Evolutionary conservation across 805 yeast genomes (phyloP).

Genomic region (Yarrowia yakushimensis): DNA sequence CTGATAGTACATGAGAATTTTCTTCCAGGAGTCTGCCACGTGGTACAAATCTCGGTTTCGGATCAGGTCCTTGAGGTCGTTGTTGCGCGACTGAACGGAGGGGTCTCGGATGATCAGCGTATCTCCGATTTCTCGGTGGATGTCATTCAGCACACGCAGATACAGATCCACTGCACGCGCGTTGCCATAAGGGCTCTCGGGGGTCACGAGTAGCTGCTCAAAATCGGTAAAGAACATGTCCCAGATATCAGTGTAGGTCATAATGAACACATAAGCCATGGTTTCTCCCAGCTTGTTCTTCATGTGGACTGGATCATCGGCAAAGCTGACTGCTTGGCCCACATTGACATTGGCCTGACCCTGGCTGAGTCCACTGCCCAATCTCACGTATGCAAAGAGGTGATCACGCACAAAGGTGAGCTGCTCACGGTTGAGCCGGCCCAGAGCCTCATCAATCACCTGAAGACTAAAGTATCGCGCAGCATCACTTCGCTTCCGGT

Average conservation of each 20-base stretch:
- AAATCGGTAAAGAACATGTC: slow-evolving; percentile 51
- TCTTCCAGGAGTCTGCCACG: slow-evolving; percentile 65
- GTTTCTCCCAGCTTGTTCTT: slow-evolving; percentile 58
- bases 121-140: slow-evolving; percentile 93
- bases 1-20: slow-evolving; percentile 45
- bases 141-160: slow-evolving; percentile 63
- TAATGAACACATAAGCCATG: slow-evolving; percentile 50
- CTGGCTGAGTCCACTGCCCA: slow-evolving; percentile 17
- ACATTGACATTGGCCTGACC: slow-evolving; percentile 33
- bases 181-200: slow-evolving; percentile 37
- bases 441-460: slow-evolving; percentile 58
- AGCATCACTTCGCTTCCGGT: slow-evolving; percentile 46
- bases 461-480: slow-evolving; percentile 67
- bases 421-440: slow-evolving; percentile 46
- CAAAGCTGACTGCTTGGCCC: slow-evolving; percentile 26
- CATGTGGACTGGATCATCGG: slow-evolving; percentile 44
- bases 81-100: slow-evolving; percentile 61
- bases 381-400: slow-evolving; percentile 46
- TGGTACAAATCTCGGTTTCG: slow-evolving; percentile 69
- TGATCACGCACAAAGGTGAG: slow-evolving; percentile 46
- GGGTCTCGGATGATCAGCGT: slow-evolving; percentile 68
- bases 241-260: slow-evolving; percentile 50
- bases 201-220: slow-evolving; percentile 39
- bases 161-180: slow-evolving; percentile 63
- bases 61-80: slow-evolving; percentile 72